Base-by-base conservation (phyloP, 352 stramenopile genomes). In the Phytophthora ramorum region DNA sequence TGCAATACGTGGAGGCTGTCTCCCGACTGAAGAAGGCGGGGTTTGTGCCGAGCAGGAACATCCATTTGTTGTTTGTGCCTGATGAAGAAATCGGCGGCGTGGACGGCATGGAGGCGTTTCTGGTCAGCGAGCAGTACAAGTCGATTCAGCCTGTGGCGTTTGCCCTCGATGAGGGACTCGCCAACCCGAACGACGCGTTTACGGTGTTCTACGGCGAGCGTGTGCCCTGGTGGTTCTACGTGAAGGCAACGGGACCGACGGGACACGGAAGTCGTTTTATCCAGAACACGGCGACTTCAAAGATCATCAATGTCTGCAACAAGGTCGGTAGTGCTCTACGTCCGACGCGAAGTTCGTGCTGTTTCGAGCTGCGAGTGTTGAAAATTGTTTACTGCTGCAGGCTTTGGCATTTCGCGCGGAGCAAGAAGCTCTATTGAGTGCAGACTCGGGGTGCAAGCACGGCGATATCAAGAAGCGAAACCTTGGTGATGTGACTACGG, bases 131-230 rank as follows among this genome's bases (percentile, higher is more conserved):
- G 7, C 61, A 96, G 22, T 98, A 93, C 76, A 90, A 92, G 58
- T 79, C 75, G 2, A 66, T 98, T 4, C 70, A 86, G 7, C 78
- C 79, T 2, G 84, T 99, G 35, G 95, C 83, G 7, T 83, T 99
- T 28, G 96, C 95, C 6, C 83, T 99, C 28, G 96, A 99, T 67
- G 97, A 99, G 79, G 97, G 96, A 6, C 75, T 99, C 19, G 96
- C 97, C 16, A 97, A 89, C 50, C 89, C 90, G 0, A 82, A 85
- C 14, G 77, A 98, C 41, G 84, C 78, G 0, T 98, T 93, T 77
- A 98, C 94, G 0, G 91, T 99, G 7, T 99, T 99, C 73, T 98
- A 99, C 68, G 96, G 96, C 16, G 96, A 99, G 69, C 78, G 96
- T 4, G 78, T 96, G 35, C 94, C 93, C 17, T 97, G 91, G 91